Evolutionary conservation across 1,139 yeast genomes (phyloP).

Genomic region (Scheffersomyces lignicola): DNA sequence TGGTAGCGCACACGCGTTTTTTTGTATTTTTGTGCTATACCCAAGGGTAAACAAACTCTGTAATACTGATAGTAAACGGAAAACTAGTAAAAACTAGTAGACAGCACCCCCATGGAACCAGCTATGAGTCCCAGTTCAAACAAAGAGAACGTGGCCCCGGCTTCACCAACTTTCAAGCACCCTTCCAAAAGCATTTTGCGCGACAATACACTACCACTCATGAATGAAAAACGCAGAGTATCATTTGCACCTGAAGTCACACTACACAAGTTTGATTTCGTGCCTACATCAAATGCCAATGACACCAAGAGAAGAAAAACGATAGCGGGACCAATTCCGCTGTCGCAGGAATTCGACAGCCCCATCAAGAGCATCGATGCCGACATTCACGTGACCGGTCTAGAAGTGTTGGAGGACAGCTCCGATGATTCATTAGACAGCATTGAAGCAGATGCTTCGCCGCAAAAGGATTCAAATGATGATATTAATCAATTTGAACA

Average conservation of each 20-base stretch:
- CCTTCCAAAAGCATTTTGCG: constrained; percentile 27
- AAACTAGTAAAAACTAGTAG: no score
- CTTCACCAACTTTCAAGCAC: constrained; percentile 7
- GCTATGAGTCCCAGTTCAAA: no score
- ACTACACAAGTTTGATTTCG: constrained; percentile 59
- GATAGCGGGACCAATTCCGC: constrained; percentile 1
- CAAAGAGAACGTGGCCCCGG: constrained; percentile 16
- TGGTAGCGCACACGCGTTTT: no score
- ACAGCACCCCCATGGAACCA: no score
- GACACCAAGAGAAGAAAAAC: constrained; percentile 32
- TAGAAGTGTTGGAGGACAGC: constrained; percentile 18
- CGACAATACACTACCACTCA: constrained; percentile 25
- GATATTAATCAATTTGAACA: constrained; percentile 1
- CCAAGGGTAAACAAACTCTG: no score
- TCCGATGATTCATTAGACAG: constrained; percentile 16
- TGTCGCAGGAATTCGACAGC: constrained; percentile 2
- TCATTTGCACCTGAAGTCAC: constrained; percentile 80
- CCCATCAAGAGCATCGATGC: constrained; percentile 4
- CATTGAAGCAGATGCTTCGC: background rate
- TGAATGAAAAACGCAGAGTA: constrained; percentile 48
- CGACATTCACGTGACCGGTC: constrained; percentile 9
- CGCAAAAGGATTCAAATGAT: background rate
- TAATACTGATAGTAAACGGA: no score
- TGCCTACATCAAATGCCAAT: constrained; percentile 22
- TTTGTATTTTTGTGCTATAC: no score